Conservation (phyloP, 169 alveolate genomes). For the Ichthyophthirius multifiliis region DNA sequence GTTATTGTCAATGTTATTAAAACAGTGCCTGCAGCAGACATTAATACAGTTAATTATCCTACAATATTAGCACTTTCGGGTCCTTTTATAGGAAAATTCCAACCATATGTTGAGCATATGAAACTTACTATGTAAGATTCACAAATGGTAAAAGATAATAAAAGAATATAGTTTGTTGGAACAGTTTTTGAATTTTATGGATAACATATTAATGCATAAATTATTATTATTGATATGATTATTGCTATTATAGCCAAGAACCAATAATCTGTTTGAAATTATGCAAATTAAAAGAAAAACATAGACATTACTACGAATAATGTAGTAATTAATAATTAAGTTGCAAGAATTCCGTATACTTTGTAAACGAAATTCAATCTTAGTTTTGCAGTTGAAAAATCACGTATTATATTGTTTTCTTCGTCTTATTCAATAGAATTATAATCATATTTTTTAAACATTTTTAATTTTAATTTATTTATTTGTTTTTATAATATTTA, state of each 20-base stretch:
- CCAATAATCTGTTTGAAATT: background rate
- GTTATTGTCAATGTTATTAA: slow-evolving; percentile 63
- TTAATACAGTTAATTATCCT: slow-evolving; percentile 16
- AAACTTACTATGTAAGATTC: slow-evolving; percentile 59
- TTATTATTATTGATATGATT: slow-evolving; percentile 7
- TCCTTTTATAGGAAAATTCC: slow-evolving; percentile 1
- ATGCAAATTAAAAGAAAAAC: background rate
- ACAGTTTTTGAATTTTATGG: slow-evolving; percentile 59
- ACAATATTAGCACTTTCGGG: too few relatives aligned
- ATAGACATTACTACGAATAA: background rate
- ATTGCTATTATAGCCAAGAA: background rate
- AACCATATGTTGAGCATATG: slow-evolving; percentile 47
- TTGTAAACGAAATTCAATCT: background rate
- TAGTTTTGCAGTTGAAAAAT: too few relatives aligned
- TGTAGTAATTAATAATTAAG: background rate
- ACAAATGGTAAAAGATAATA: slow-evolving; percentile 62
- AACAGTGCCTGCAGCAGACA: slow-evolving; percentile 44
- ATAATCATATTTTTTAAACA: too few relatives aligned
- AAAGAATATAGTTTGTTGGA: slow-evolving; percentile 74
- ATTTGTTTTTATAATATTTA: too few relatives aligned
- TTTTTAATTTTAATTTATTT: too few relatives aligned
- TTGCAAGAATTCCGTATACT: background rate
- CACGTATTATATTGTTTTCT: too few relatives aligned
- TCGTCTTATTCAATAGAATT: too few relatives aligned
- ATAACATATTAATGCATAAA: slow-evolving; percentile 59